phyloP scores from a whole-genome alignment of 2,329 filamentous ascomycete genomes.

The Rhexocercosporidium sp. region DNA sequence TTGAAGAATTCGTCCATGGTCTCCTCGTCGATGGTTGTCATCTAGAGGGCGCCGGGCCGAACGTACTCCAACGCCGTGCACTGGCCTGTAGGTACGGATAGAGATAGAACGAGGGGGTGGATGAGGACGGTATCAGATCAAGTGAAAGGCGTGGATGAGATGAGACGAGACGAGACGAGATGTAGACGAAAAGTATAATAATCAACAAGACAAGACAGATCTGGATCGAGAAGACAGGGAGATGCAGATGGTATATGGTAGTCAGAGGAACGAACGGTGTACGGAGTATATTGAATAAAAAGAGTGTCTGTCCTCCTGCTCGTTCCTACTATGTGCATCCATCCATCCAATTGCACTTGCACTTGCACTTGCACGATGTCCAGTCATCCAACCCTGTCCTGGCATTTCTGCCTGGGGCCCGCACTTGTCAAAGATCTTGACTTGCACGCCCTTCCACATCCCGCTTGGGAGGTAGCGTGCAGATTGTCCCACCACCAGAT shows the following conservation, averaged over 20 bases:
- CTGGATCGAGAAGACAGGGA: too few relatives aligned
- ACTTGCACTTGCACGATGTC: neutral
- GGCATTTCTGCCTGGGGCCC: neutral
- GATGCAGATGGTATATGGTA: too few relatives aligned
- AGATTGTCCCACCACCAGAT: too few relatives aligned
- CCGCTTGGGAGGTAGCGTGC: conserved; percentile 25
- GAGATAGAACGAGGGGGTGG: conserved; percentile 6
- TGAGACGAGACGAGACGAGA: neutral
- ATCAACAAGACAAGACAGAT: neutral
- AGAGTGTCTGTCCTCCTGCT: too few relatives aligned
- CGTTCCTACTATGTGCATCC: neutral
- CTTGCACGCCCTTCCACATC: conserved; percentile 35
- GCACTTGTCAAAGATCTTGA: conserved; percentile 30
- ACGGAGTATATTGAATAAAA: too few relatives aligned
- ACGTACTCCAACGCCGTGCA: neutral
- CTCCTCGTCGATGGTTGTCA: conserved; percentile 44
- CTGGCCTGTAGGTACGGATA: neutral
- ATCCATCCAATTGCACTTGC: neutral
- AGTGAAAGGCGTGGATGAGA: conserved; percentile 31
- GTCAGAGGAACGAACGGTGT: too few relatives aligned
- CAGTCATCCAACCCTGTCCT: conserved; percentile 24
- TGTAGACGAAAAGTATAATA: neutral
- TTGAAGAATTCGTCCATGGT: conserved; percentile 65
- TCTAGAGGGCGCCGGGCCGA: conserved; percentile 36
- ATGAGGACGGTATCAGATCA: conserved; percentile 18